phyloP scores from a whole-genome alignment of 1,284 basidiomycete genomes.

The Trichosporon ovoides region DNA sequence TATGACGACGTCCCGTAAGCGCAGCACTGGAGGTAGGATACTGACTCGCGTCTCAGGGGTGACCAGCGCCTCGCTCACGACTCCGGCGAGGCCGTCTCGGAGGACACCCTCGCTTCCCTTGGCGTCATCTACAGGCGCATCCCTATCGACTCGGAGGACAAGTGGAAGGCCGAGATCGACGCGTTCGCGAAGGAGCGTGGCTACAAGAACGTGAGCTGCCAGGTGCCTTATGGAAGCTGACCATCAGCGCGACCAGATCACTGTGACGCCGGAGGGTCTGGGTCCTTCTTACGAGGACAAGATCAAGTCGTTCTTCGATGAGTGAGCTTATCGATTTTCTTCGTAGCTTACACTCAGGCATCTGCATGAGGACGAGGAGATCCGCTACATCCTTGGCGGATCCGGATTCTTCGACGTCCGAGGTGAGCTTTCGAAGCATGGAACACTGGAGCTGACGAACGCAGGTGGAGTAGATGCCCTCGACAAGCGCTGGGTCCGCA shows the following conservation, averaged over 20 bases:
- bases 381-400: slow-evolving; percentile 73
- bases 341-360: slow-evolving; percentile 54
- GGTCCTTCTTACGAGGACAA: slow-evolving; percentile 73
- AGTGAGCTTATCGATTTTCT: slow-evolving; percentile 55
- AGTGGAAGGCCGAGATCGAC: slow-evolving; percentile 55
- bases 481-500: slow-evolving; percentile 68
- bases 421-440: too few relatives aligned
- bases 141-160: slow-evolving; percentile 53
- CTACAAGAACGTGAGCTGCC: slow-evolving; percentile 64
- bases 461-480: slow-evolving; percentile 17
- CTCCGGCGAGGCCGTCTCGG: slow-evolving; percentile 56
- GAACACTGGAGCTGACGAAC: background rate
- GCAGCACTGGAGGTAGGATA: background rate
- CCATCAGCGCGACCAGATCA: slow-evolving; percentile 59
- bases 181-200: slow-evolving; percentile 59
- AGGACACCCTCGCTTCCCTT: slow-evolving; percentile 54
- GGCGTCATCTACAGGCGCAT: slow-evolving; percentile 62
- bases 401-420: slow-evolving; percentile 80
- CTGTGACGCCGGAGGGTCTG: slow-evolving; percentile 65
- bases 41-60: slow-evolving; percentile 46
- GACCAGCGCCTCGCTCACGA: slow-evolving; percentile 74
- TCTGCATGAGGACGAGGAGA: slow-evolving; percentile 87
- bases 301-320: slow-evolving; percentile 71
- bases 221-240: background rate
- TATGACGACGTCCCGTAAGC: slow-evolving; percentile 61